phyloP scores from a whole-genome alignment of 2,329 filamentous ascomycete genomes.

The Magnaporthiopsis incrustans region DNA sequence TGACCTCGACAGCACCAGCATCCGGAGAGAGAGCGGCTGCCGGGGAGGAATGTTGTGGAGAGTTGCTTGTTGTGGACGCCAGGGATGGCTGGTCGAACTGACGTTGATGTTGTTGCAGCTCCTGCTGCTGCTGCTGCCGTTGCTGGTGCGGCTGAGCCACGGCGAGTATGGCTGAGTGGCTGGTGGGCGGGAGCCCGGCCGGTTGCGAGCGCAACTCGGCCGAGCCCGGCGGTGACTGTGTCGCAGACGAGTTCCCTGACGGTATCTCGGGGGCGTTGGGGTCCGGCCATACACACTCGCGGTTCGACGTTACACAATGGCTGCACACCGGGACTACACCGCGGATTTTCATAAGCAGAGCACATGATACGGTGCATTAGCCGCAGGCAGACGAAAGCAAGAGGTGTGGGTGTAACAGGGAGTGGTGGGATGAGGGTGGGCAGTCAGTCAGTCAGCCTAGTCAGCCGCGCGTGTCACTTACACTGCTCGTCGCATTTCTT shows the following conservation, averaged over 20 bases:
- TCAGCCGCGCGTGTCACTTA: background rate
- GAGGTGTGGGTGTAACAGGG: too few relatives aligned
- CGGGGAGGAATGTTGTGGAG: constrained; percentile 1
- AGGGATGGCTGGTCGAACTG: background rate
- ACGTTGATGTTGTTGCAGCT: background rate
- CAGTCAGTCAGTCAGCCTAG: background rate
- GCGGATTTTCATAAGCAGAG: too few relatives aligned
- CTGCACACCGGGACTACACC: constrained; percentile 6
- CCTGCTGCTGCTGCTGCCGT: background rate
- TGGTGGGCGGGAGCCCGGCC: background rate
- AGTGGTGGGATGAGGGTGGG: background rate
- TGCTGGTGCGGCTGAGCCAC: background rate
- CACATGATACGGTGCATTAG: background rate
- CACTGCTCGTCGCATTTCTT: constrained; percentile 40
- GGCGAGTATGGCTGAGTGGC: background rate
- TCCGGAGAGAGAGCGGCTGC: background rate
- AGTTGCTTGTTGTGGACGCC: background rate
- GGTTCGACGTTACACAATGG: constrained; percentile 3
- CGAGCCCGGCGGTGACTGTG: background rate
- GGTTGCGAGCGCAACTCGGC: background rate
- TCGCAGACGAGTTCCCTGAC: background rate
- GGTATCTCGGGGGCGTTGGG: background rate
- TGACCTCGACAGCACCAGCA: background rate
- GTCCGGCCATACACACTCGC: constrained; percentile 15
- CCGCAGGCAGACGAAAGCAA: background rate